Conservation (phyloP, 2,329 filamentous ascomycete genomes). For the Balansia obtecta region DNA sequence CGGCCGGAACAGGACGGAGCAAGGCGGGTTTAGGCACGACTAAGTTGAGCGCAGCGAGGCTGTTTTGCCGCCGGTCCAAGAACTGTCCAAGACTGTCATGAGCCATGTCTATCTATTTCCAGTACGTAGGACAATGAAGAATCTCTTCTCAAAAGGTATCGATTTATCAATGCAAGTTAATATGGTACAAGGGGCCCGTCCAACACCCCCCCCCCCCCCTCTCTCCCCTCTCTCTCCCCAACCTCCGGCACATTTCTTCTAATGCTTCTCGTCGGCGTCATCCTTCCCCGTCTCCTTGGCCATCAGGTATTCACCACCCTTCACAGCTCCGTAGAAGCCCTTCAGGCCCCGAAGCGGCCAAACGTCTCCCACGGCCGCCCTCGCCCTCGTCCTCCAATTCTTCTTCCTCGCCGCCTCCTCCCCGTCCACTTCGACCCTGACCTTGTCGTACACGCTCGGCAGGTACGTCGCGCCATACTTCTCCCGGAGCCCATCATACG, state of each 20-base stretch:
- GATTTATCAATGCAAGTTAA: not conserved
- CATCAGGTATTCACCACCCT: slow-evolving; percentile 34
- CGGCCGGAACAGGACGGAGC: slow-evolving; percentile 16
- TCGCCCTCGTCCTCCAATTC: slow-evolving; percentile 20
- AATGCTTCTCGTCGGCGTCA: too few species aligned
- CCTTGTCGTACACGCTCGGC: slow-evolving; percentile 57
- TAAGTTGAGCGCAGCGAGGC: too few species aligned
- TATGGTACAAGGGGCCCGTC: too few species aligned
- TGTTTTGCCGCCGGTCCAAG: too few species aligned
- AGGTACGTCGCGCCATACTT: slow-evolving; percentile 48
- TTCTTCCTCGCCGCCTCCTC: slow-evolving; percentile 18
- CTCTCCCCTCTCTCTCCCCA: too few species aligned
- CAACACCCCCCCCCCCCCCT: too few species aligned
- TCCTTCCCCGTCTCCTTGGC: slow-evolving; percentile 17
- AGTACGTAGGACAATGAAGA: not conserved
- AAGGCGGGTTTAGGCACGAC: slow-evolving; percentile 20
- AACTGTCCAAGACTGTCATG: too few species aligned
- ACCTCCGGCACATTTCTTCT: not conserved
- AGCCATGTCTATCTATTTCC: too few species aligned
- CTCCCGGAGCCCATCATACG: slow-evolving; percentile 44
- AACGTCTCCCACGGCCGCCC: slow-evolving; percentile 12
- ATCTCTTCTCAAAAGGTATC: too few species aligned
- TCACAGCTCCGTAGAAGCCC: slow-evolving; percentile 31
- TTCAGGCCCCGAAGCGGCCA: slow-evolving; percentile 34
- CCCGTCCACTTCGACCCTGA: slow-evolving; percentile 35